Base-by-base conservation (phyloP, 164 flowering plant species). In the Annona cherimola region DNA sequence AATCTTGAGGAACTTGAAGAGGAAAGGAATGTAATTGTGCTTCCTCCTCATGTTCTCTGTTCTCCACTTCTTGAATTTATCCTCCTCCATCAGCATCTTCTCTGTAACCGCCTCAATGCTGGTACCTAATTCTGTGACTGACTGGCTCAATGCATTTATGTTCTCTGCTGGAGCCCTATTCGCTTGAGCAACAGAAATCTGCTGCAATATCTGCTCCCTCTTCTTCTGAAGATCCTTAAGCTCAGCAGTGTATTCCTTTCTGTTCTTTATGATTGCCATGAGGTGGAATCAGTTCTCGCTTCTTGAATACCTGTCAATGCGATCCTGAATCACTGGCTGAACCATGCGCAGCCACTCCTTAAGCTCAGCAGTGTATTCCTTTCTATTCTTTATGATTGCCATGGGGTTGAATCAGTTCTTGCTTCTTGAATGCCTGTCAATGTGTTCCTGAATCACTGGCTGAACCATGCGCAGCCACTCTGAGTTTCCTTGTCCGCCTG, bases 381-480 rank as follows among this genome's bases (percentile, higher is more conserved):
- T 95, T 85, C 99, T 80, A 83, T 93, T 95, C 85, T 95, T 95
- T 78, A 95, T 89, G 5, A 95, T 74, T 1, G 98, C 99, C 96
- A 95, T 50, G 62, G 93, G 92, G 73, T 95, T 95, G 75, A 95
- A 95, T 74, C 97, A 80, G 74, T 93, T 95, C 83, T 95, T 98
- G 73, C 80, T 91, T 72, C 79, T 80, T 9, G 98, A 86, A 68
- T 93, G 89, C 84, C 83, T 85, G 41, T 95, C 97, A 11, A 95
- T 93, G 19, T 97, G 86, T 79, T 93, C 99, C 77, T 93, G 99
- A 80, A 95, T 93, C 72, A 89, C 92, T 0, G 99, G 99, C 71
- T 93, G 96, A 69, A 93, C 97, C 91, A 90, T 82, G 71, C 57
- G 75, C 74, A 95, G 71, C 99, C 99, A 95, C 8, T 89, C 97